Evolutionary conservation across 345 rosid species (phyloP).

Genomic region (Mangifera indica): DNA sequence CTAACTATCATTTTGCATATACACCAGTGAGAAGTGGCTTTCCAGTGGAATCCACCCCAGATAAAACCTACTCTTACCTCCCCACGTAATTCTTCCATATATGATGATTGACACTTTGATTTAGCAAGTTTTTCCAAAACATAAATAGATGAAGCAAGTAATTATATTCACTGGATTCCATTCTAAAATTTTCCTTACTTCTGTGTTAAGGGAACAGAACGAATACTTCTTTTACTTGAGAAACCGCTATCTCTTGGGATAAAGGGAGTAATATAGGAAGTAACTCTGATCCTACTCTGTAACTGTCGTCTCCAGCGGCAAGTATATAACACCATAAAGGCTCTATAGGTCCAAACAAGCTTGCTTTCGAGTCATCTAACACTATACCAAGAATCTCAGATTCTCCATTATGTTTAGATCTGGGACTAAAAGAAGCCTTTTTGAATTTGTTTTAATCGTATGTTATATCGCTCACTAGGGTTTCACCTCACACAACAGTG

Average conservation of each 20-base stretch:
- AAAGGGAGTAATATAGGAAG: background rate
- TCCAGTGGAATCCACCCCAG: slow-evolving; percentile 3
- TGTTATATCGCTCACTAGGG: no score
- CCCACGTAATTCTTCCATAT: background rate
- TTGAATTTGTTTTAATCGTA: no score
- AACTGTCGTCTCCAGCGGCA: no score
- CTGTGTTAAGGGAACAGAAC: background rate
- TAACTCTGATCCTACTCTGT: background rate
- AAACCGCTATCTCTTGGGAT: background rate
- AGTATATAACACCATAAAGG: no score
- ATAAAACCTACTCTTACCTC: background rate
- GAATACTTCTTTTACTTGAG: background rate
- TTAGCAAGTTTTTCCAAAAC: background rate
- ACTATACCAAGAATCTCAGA: slow-evolving; percentile 29
- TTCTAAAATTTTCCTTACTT: background rate
- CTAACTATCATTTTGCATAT: background rate
- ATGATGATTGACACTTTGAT: background rate
- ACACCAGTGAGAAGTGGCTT: background rate
- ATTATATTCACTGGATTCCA: slow-evolving; percentile 1
- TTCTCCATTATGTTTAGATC: slow-evolving; percentile 31
- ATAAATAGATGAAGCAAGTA: background rate
- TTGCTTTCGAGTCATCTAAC: slow-evolving; percentile 32
- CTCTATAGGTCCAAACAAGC: background rate
- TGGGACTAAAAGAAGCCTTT: background rate
- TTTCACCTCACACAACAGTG: background rate